A percentile compares a stretch with the other conserved stretches of the same genome.
Conservation (phyloP, 768 basidiomycete genomes). For the Pleurotus tuber-regium region DNA sequence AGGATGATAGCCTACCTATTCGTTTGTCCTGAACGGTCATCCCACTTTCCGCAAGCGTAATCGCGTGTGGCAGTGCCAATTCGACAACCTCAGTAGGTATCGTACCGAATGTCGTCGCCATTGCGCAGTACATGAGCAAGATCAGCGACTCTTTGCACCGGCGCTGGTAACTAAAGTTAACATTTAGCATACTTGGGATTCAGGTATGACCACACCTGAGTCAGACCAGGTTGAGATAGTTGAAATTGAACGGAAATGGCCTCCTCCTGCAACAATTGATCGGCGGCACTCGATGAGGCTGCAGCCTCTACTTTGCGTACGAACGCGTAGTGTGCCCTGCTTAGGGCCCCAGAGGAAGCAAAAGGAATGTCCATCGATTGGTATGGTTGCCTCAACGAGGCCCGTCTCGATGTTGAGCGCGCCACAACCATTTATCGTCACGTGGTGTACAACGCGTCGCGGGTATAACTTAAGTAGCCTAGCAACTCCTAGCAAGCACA, state of each 20-base stretch:
- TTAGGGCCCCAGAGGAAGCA: constrained; percentile 74
- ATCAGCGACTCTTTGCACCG: constrained; percentile 66
- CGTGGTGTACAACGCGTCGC: too few relatives aligned
- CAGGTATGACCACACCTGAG: constrained; percentile 45
- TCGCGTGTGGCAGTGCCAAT: constrained; percentile 74
- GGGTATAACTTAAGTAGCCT: too few relatives aligned
- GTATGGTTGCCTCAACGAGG: too few relatives aligned
- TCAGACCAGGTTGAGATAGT: constrained; percentile 47
- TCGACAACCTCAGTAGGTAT: constrained; percentile 46
- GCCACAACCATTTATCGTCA: too few relatives aligned
- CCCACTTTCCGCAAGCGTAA: constrained; percentile 75
- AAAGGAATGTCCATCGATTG: constrained; percentile 80
- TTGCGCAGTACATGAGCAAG: constrained; percentile 67
- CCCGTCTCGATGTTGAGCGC: too few relatives aligned
- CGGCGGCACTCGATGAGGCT: constrained; percentile 51
- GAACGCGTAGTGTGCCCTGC: constrained; percentile 70
- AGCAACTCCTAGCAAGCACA: too few relatives aligned
- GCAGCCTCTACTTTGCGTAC: constrained; percentile 73
- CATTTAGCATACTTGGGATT: constrained; percentile 10
- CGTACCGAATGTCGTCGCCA: constrained; percentile 42
- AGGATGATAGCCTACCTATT: constrained; percentile 44
- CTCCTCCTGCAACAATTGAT: constrained; percentile 59
- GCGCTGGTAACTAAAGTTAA: constrained; percentile 39
- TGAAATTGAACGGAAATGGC: constrained; percentile 53
- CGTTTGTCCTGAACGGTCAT: constrained; percentile 58